These are phyloP conservation scores for Cryphonectria nitschkei DNA, from an alignment of 2,329 filamentous ascomycete species.

Conservation along the genomic window DNA sequence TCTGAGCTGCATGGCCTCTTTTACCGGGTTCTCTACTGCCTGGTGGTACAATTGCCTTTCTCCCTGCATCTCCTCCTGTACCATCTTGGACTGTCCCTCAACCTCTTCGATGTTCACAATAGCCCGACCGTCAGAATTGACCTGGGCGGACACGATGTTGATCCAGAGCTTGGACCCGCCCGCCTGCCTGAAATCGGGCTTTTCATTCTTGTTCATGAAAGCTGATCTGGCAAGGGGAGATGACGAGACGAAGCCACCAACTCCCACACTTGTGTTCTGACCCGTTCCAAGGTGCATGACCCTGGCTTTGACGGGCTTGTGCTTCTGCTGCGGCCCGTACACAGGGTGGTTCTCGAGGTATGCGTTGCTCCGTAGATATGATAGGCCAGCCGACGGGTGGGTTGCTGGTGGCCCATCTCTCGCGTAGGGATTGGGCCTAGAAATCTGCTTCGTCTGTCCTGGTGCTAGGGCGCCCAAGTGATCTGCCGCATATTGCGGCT, in stretches of 20 bases:
- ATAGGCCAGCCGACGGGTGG: slow-evolving; percentile 65
- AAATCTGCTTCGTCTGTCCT: slow-evolving; percentile 30
- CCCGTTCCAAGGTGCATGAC: slow-evolving; percentile 41
- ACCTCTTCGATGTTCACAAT: slow-evolving; percentile 48
- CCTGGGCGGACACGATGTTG: slow-evolving; percentile 46
- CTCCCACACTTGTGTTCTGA: slow-evolving; percentile 43
- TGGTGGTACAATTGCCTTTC: slow-evolving; percentile 40
- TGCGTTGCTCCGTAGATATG: slow-evolving; percentile 60
- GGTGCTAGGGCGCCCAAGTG: slow-evolving; percentile 31
- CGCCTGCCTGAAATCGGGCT: slow-evolving; percentile 48
- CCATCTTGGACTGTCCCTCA: slow-evolving; percentile 42
- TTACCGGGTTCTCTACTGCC: slow-evolving; percentile 38
- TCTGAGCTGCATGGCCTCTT: slow-evolving; percentile 6
- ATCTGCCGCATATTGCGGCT: slow-evolving; percentile 35
- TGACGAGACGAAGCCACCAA: slow-evolving; percentile 57
- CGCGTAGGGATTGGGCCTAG: slow-evolving; percentile 50
- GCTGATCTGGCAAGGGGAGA: slow-evolving; percentile 36
- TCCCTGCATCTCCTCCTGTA: slow-evolving; percentile 51
- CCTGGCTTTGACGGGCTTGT: slow-evolving; percentile 54
- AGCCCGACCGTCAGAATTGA: slow-evolving; percentile 56
- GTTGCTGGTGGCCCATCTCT: slow-evolving; percentile 60
- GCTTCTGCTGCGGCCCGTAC: slow-evolving; percentile 60
- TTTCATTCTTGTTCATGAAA: not conserved
- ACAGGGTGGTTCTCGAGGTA: slow-evolving; percentile 63
- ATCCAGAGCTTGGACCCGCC: slow-evolving; percentile 62